Evolutionary conservation across 1,284 basidiomycete genomes (phyloP), one percentile per base, ranked within the genome.

Genomic region (Trametes polyzona): DNA sequence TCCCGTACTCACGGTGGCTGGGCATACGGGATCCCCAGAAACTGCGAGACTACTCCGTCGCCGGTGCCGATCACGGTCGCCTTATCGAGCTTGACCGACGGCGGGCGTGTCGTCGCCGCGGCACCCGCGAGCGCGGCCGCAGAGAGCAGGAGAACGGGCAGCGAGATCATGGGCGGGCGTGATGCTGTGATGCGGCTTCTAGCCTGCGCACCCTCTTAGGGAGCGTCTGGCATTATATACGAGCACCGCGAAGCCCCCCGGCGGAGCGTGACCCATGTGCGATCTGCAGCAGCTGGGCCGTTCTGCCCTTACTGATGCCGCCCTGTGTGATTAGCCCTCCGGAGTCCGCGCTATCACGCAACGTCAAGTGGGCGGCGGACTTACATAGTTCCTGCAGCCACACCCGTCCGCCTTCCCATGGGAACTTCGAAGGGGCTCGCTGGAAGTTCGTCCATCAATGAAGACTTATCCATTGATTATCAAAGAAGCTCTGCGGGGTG

Each of bases 11-110:
- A 62, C 60, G 60, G 60, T 11, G 60, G 57, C 40, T 42, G 46
- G 3, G 60, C 60, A 32, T 51, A 62, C 23, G 60, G 60, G 24
- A 62, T 62, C 2, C 60, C 60, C 4, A 55, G 48, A 33, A 56
- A 62, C 19, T 47, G 52, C 4, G 52, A 32, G 2, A 55, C 37
- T 5, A 54, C 24, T 57, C 68, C 56, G 21, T 54, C 37, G 39
- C 39, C 26, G 4, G 42, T 50, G 6, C 57, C 57, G 26, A 58
- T 32, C n/a, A 58, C 40, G 12, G 52, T 54, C 2, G 57, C 52
- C 14, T 50, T 41, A 27, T 54, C 50, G 29, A 58, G 39, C 33
- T 21, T 54, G 9, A 54, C 57, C 3, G 41, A 24, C 6, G 41
- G 41, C 24, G 33, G 4, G 6, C 0, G 47, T 47, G 29, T 19